Conservation (phyloP, 2,329 filamentous ascomycete species). For the Aspergillus jensenii region DNA sequence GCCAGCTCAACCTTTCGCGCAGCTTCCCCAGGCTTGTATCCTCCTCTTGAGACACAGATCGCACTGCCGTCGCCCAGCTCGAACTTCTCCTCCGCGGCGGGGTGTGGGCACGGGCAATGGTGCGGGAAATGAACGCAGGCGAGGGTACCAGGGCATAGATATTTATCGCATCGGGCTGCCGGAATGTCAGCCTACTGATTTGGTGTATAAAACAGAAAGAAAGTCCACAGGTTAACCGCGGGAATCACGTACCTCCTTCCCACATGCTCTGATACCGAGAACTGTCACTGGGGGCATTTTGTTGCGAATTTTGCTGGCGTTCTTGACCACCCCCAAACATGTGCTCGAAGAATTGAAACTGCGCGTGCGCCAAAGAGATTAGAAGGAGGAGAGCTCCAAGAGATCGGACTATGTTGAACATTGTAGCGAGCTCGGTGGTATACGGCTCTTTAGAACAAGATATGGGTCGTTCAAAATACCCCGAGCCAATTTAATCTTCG, state of each 20-base stretch:
- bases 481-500: neutral
- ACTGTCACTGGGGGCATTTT: slow-evolving; percentile 82
- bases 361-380: slow-evolving; percentile 62
- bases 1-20: slow-evolving; percentile 51
- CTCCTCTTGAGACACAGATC: slow-evolving; percentile 50
- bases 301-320: slow-evolving; percentile 60
- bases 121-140: slow-evolving; percentile 96
- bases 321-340: slow-evolving; percentile 75
- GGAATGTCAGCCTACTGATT: slow-evolving; percentile 1
- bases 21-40: slow-evolving; percentile 48
- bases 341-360: slow-evolving; percentile 98
- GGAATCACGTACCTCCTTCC: slow-evolving; percentile 55
- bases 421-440: slow-evolving; percentile 8
- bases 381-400: slow-evolving; percentile 57
- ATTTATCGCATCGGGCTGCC: slow-evolving; percentile 82
- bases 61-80: slow-evolving; percentile 54
- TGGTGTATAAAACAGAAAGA: slow-evolving; percentile 17
- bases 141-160: slow-evolving; percentile 90
- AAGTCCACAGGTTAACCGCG: neutral
- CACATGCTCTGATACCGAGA: slow-evolving; percentile 73
- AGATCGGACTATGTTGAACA: slow-evolving; percentile 27
- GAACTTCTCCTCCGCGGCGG: slow-evolving; percentile 73
- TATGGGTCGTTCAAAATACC: neutral
- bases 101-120: slow-evolving; percentile 91
- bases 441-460: neutral